These are phyloP conservation scores for Fusarium beomiforme DNA, from an alignment of 2,329 filamentous ascomycete species.

Conservation along the genomic window DNA sequence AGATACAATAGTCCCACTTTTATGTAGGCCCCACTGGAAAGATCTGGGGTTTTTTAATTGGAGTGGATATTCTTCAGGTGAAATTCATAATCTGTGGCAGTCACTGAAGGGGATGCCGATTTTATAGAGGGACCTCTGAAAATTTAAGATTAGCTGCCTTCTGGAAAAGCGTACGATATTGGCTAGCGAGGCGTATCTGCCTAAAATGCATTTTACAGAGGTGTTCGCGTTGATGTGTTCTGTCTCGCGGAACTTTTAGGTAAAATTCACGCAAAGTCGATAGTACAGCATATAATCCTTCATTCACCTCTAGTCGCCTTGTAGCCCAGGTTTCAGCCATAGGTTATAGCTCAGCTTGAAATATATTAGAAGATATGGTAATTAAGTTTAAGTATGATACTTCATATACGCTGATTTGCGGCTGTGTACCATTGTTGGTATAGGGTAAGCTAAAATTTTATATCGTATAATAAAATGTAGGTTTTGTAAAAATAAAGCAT, in stretches of 20 bases:
- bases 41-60: too few species aligned
- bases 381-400: too few species aligned
- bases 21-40: not conserved
- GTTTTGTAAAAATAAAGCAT: too few species aligned
- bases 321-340: too few species aligned
- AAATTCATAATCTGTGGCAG: not conserved
- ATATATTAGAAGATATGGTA: too few species aligned
- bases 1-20: conserved; percentile 10
- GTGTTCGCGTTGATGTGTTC: too few species aligned
- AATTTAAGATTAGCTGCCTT: not conserved
- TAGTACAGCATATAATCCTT: not conserved
- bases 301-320: too few species aligned
- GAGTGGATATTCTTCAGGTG: too few species aligned
- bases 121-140: not conserved
- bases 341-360: too few species aligned
- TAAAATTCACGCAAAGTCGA: not conserved
- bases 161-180: not conserved
- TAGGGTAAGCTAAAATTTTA: not conserved
- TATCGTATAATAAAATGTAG: too few species aligned
- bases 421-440: not conserved
- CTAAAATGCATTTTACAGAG: not conserved
- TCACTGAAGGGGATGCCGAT: not conserved
- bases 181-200: not conserved
- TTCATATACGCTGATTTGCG: not conserved
- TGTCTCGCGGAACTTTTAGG: too few species aligned